Conservation (phyloP, 2,329 filamentous ascomycete genomes). For the Microsporum audouinii region DNA sequence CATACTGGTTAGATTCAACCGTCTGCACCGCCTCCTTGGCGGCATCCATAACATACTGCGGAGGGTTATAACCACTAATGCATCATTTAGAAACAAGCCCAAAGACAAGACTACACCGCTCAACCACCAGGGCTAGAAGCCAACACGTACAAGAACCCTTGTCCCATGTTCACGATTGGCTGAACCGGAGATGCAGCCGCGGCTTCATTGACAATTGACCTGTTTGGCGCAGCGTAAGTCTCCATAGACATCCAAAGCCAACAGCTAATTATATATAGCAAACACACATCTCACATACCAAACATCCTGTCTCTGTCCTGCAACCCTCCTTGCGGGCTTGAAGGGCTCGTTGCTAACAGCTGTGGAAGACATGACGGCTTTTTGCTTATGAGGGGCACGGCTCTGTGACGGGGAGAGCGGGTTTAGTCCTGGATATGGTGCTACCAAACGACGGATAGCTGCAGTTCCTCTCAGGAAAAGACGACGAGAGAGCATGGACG, state of each 20-base stretch:
- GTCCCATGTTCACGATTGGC: slow-evolving; percentile 59
- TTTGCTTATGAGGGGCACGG: neutral
- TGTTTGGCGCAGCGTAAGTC: slow-evolving; percentile 18
- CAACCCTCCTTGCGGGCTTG: slow-evolving; percentile 38
- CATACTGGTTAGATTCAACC: slow-evolving; percentile 98
- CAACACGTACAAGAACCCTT: slow-evolving; percentile 45
- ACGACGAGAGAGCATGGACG: neutral
- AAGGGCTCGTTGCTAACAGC: slow-evolving; percentile 32
- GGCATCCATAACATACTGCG: slow-evolving; percentile 77
- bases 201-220: slow-evolving; percentile 58
- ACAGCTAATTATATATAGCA: neutral
- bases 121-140: neutral
- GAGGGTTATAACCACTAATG: slow-evolving; percentile 73
- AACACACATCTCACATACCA: slow-evolving; percentile 25
- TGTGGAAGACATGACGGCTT: slow-evolving; percentile 29
- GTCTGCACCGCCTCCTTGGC: slow-evolving; percentile 79
- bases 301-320: slow-evolving; percentile 42
- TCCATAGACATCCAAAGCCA: neutral
- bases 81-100: neutral
- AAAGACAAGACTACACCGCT: neutral
- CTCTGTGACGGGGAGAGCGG: no score
- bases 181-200: slow-evolving; percentile 52
- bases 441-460: neutral
- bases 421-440: neutral
- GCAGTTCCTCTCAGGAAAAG: neutral